phyloP scores from a whole-genome alignment of 2,329 filamentous ascomycete genomes.

The Onygenales sp. region DNA sequence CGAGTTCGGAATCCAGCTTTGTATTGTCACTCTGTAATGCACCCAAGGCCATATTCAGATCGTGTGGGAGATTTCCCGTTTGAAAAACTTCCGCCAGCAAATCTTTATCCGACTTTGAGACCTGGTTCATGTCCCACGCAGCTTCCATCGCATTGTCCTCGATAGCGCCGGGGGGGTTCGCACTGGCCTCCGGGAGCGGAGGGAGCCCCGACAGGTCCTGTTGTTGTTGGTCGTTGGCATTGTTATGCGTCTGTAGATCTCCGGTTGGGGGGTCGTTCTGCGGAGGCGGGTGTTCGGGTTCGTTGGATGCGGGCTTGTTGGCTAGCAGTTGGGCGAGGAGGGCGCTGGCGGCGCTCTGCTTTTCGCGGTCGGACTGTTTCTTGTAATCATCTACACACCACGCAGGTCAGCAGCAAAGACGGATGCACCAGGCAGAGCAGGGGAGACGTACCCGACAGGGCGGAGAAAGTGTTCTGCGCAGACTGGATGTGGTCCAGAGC shows the following conservation, averaged over 20 bases:
- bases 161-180: not conserved
- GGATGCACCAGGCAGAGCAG: not conserved
- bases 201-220: constrained; percentile 11
- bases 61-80: not conserved
- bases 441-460: constrained; percentile 13
- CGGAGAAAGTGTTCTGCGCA: constrained; percentile 23
- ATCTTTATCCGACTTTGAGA: not conserved
- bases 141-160: not conserved
- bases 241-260: not conserved
- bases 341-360: constrained; percentile 32
- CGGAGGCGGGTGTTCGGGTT: not conserved
- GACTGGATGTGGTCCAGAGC: constrained; percentile 18
- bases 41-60: not conserved
- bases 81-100: not conserved
- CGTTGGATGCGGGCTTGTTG: constrained; percentile 18
- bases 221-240: not conserved
- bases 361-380: constrained; percentile 22
- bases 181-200: constrained; percentile 8
- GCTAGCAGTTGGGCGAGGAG: constrained; percentile 33
- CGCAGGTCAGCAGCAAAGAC: constrained; percentile 3
- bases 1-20: constrained; percentile 3
- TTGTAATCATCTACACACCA: constrained; percentile 15
- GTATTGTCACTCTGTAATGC: not conserved
- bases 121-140: not conserved
- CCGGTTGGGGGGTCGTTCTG: not conserved